Evolutionary conservation across 2,329 filamentous ascomycete genomes (phyloP).

Genomic region (Penicillium sp.): DNA sequence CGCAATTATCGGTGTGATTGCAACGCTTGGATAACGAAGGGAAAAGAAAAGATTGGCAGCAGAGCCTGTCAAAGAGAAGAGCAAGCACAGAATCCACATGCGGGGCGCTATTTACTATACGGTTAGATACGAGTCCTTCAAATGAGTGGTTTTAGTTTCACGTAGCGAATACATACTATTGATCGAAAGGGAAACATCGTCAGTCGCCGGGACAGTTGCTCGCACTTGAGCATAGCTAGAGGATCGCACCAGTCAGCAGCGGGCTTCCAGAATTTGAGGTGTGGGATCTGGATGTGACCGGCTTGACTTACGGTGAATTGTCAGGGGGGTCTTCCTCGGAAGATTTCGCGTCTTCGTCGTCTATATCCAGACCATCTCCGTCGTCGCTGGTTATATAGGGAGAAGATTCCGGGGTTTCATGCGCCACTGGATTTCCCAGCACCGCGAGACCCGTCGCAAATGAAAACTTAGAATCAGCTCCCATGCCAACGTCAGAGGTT

Average conservation of each 20-base stretch:
- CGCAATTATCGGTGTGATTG: constrained; percentile 77
- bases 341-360: constrained; percentile 32
- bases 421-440: constrained; percentile 25
- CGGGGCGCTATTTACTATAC: constrained; percentile 56
- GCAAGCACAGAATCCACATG: constrained; percentile 78
- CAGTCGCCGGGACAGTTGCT: constrained; percentile 72
- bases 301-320: constrained; percentile 33
- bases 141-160: not conserved
- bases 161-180: constrained; percentile 51
- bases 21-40: constrained; percentile 83
- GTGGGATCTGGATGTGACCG: no score
- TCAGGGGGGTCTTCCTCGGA: constrained; percentile 35
- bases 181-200: constrained; percentile 75
- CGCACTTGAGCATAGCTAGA: constrained; percentile 68
- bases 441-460: constrained; percentile 30
- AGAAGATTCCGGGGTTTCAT: constrained; percentile 25
- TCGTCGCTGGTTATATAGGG: constrained; percentile 23
- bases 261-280: not conserved
- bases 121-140: constrained; percentile 5
- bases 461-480: constrained; percentile 32
- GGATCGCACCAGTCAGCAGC: not conserved
- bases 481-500: constrained; percentile 33
- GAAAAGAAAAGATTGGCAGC: constrained; percentile 68
- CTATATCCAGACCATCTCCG: constrained; percentile 25
- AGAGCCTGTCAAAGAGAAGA: constrained; percentile 78